Base-by-base conservation (phyloP, 108 stramenopile genomes). In the Stephanodiscus minutulus region DNA sequence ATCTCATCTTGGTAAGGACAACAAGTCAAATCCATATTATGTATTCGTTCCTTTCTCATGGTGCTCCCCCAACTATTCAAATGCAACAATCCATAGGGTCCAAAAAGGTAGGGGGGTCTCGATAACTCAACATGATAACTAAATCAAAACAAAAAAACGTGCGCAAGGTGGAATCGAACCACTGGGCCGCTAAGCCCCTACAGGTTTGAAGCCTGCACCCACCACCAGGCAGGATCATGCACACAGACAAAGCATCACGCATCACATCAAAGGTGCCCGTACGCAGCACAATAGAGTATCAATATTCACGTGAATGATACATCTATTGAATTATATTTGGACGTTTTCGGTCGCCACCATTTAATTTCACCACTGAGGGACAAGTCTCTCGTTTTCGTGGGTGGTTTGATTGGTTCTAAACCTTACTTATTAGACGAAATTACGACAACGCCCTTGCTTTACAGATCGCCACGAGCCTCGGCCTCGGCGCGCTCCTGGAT, bases 401-500 rank as follows among this genome's bases (percentile, higher is more conserved):
- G 28, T 29, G 59, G 37, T 60, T 41, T 21, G 59, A 35, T 60
- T 22, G 10, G 17, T 37, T 18, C 21, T 60, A 36, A 54, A 48
- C 7, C 53, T 55, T 37, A 54, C 22, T 33, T 63, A 53, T 20
- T 56, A 44, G 3, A 7, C 43, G 37, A 46, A 22, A 8, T 68
- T 68, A 11, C 0, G 13, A 8, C 17, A 33, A 4, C 8, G 1
- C 18, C 5, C 25, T 48, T 44, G 33, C 13, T 66, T 62, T 79
- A 79, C 61, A 84, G 81, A 59, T 88, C 88, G 66, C 94, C 94
- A 71, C 88, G 85, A 46, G 91, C 90, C 72, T 87, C 88, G 27
- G 91, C 91, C 80, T 96, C 95, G 11, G 77, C 87, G 36, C 92
- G 87, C 88, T 99, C 97, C 83, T 99, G 94, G 56, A 98, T 68